Evolutionary conservation across 805 yeast genomes (phyloP).

Genomic region (Wickerhamiella spandovensis): DNA sequence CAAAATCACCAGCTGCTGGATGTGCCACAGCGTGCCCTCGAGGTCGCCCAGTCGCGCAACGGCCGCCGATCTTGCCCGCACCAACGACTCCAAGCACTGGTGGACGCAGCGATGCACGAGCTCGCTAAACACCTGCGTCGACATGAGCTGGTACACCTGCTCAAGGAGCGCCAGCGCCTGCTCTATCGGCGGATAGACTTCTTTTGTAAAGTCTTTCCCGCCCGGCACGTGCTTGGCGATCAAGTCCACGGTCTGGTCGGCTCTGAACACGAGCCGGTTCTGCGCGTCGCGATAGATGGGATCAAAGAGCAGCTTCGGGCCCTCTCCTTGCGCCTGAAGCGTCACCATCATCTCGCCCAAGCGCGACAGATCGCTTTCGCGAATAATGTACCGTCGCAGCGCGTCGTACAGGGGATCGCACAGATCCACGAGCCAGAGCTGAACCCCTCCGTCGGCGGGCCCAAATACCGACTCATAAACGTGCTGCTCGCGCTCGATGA

Average conservation of each 20-base stretch:
- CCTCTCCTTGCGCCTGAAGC: constrained; percentile 15
- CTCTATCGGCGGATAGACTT: constrained; percentile 12
- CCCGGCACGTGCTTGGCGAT: constrained; percentile 55
- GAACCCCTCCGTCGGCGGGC: constrained; percentile 27
- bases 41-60: constrained; percentile 12
- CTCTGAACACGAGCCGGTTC: constrained; percentile 64
- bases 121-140: constrained; percentile 68
- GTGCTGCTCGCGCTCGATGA: constrained; percentile 38
- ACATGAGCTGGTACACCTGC: constrained; percentile 66
- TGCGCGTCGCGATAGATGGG: constrained; percentile 33
- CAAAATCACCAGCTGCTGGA: constrained; percentile 59
- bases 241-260: constrained; percentile 54
- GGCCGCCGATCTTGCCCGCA: constrained; percentile 16
- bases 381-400: constrained; percentile 49
- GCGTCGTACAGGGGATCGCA: constrained; percentile 70
- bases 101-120: constrained; percentile 80
- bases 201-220: constrained; percentile 41
- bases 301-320: constrained; percentile 3
- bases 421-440: constrained; percentile 46
- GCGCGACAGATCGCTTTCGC: constrained; percentile 52
- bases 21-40: constrained; percentile 52
- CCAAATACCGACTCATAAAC: constrained; percentile 45
- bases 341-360: constrained; percentile 49
- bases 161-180: constrained; percentile 52
- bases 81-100: constrained; percentile 45